Percentiles rank a stretch among this genome's conserved stretches.
Evolutionary conservation across 2,329 filamentous ascomycete species (phyloP).

Genomic region (Stemphylium lycopersici): DNA sequence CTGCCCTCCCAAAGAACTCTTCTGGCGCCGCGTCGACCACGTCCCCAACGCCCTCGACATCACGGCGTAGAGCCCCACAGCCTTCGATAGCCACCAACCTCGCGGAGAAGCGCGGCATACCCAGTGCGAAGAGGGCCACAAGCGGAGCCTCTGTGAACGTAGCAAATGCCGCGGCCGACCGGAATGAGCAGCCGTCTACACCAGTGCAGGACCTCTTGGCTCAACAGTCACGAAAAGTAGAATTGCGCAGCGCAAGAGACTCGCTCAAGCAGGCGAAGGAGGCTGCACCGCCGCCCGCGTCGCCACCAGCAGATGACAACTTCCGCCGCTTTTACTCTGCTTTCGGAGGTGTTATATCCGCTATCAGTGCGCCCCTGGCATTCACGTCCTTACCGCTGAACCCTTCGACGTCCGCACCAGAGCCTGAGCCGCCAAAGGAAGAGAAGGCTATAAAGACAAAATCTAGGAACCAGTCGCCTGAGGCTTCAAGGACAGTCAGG

Average conservation of each 20-base stretch:
- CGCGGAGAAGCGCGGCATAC: slow-evolving; percentile 82
- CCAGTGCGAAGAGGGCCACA: slow-evolving; percentile 62
- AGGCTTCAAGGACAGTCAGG: slow-evolving; percentile 41
- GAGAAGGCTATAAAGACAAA: slow-evolving; percentile 30
- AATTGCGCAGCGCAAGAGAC: slow-evolving; percentile 24
- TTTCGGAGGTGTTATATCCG: slow-evolving; percentile 86
- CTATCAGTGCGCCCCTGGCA: slow-evolving; percentile 85
- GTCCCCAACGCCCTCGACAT: slow-evolving; percentile 42
- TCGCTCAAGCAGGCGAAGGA: slow-evolving; percentile 20
- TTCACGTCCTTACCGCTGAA: slow-evolving; percentile 87
- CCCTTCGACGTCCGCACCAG: slow-evolving; percentile 33
- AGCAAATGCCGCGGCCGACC: slow-evolving; percentile 71
- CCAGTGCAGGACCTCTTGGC: slow-evolving; percentile 43
- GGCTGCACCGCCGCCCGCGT: slow-evolving; percentile 18
- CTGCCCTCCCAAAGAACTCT: slow-evolving; percentile 25
- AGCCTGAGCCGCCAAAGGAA: slow-evolving; percentile 33
- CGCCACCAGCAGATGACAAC: slow-evolving; percentile 67
- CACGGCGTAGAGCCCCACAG: slow-evolving; percentile 61
- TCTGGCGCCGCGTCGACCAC: slow-evolving; percentile 42
- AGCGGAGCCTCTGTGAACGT: slow-evolving; percentile 75
- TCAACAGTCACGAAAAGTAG: slow-evolving; percentile 38
- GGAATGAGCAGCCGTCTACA: slow-evolving; percentile 37
- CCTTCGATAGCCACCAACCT: slow-evolving; percentile 89
- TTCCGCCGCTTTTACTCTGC: slow-evolving; percentile 92
- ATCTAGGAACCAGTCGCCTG: slow-evolving; percentile 33